A percentile compares a stretch with the other conserved stretches of the same genome.
Conservation (phyloP, 495 filamentous ascomycete genomes). For the Hamigera avellanea region DNA sequence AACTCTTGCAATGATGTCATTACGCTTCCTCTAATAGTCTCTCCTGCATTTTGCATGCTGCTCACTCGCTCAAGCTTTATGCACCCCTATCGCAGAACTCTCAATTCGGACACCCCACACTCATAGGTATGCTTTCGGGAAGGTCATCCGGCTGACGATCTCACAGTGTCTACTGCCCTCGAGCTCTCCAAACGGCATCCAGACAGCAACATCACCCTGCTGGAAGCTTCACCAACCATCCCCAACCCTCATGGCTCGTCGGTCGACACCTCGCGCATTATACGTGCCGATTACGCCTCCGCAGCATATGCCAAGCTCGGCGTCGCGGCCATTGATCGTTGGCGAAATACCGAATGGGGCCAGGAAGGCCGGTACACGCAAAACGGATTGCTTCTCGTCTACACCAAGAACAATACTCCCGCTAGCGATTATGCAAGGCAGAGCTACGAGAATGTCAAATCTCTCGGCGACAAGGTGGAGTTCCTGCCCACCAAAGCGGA, state of each 20-base stretch:
- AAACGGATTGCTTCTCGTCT: constrained; percentile 60
- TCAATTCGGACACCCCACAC: constrained; percentile 12
- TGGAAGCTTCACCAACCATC: constrained; percentile 58
- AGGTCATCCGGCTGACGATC: constrained; percentile 3
- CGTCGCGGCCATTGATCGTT: constrained; percentile 51
- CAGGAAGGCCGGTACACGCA: constrained; percentile 61
- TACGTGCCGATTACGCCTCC: constrained; percentile 74
- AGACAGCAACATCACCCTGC: constrained; percentile 45
- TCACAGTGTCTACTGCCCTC: constrained; percentile 50
- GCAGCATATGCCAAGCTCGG: constrained; percentile 60
- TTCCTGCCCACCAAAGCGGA: constrained; percentile 33
- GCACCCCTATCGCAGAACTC: too few species aligned
- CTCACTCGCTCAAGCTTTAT: too few species aligned
- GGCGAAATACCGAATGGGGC: constrained; percentile 56
- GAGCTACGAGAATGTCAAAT: constrained; percentile 53
- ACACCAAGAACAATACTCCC: constrained; percentile 32
- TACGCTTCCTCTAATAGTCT: too few species aligned
- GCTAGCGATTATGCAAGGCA: constrained; percentile 53
- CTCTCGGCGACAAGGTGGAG: constrained; percentile 34
- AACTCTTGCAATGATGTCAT: too few species aligned
- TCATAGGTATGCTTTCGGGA: too few species aligned
- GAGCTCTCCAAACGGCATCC: constrained; percentile 49
- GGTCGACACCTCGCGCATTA: constrained; percentile 65
- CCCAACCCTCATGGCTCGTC: constrained; percentile 59
- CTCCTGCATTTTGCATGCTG: too few species aligned